phyloP scores from a whole-genome alignment of 2,329 filamentous ascomycete genomes.

The Epichloe typhina region DNA sequence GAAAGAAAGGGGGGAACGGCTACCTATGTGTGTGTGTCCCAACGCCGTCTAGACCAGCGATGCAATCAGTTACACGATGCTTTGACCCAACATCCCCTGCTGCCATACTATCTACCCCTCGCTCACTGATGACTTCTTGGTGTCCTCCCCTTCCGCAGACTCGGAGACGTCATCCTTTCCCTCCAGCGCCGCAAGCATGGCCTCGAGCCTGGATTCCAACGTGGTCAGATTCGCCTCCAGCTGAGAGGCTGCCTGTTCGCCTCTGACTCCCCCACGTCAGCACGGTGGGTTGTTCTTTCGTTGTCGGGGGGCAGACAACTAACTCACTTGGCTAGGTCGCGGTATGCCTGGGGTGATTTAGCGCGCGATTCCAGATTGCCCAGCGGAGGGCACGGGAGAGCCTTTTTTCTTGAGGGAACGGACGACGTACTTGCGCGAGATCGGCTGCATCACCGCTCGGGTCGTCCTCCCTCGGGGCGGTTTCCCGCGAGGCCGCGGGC shows the following conservation, averaged over 20 bases:
- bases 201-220: conserved; percentile 42
- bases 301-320: not conserved
- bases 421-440: not conserved
- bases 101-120: no score
- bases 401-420: no score
- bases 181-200: conserved; percentile 37
- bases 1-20: no score
- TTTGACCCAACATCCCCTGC: no score
- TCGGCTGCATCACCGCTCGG: not conserved
- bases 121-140: not conserved
- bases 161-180: conserved; percentile 3
- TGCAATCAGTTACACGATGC: no score
- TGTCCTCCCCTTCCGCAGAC: not conserved
- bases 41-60: no score
- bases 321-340: conserved; percentile 10
- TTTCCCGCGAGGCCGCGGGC: not conserved
- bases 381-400: no score
- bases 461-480: not conserved
- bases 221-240: conserved; percentile 39
- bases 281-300: no score
- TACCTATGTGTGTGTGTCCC: no score
- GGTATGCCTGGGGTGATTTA: conserved; percentile 7
- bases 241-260: conserved; percentile 39
- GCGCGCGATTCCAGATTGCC: not conserved
- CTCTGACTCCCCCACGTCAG: conserved; percentile 22